Percentiles rank a stretch among this genome's conserved stretches.
phyloP scores from a whole-genome alignment of 768 basidiomycete species.

The Tricholoma sp. region DNA sequence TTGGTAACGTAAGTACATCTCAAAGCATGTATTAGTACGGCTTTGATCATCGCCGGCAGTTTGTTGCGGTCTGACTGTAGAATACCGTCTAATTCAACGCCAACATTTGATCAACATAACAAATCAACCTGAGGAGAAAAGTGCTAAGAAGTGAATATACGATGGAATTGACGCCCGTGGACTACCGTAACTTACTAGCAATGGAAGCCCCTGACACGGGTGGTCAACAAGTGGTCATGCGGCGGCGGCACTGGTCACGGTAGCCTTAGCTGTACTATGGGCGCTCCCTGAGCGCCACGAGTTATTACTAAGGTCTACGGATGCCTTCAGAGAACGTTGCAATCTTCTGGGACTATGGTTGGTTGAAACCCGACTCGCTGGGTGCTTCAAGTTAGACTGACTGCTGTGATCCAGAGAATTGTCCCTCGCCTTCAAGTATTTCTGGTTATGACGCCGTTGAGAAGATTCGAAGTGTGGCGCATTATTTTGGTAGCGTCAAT shows the following conservation, averaged over 20 bases:
- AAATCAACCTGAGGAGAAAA: too few species aligned
- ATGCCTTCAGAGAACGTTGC: slow-evolving; percentile 27
- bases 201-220: too few species aligned
- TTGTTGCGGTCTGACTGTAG: too few species aligned
- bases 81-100: too few species aligned
- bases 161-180: background rate
- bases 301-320: background rate
- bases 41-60: too few species aligned
- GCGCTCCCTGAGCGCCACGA: background rate
- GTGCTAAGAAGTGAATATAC: too few species aligned
- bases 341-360: slow-evolving; percentile 40
- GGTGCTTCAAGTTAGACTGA: background rate
- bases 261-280: background rate
- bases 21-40: too few species aligned
- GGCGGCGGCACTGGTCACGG: too few species aligned
- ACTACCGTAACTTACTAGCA: too few species aligned
- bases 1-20: too few species aligned
- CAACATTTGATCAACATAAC: too few species aligned
- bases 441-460: slow-evolving; percentile 42
- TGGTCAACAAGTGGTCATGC: too few species aligned
- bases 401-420: slow-evolving; percentile 31
- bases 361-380: background rate
- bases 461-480: slow-evolving; percentile 42
- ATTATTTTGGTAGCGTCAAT: slow-evolving; percentile 44
- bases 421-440: slow-evolving; percentile 31